A percentile compares a stretch with the other conserved stretches of the same genome.
Evolutionary conservation across 768 basidiomycete species (phyloP).

Genomic region (Postia placenta): DNA sequence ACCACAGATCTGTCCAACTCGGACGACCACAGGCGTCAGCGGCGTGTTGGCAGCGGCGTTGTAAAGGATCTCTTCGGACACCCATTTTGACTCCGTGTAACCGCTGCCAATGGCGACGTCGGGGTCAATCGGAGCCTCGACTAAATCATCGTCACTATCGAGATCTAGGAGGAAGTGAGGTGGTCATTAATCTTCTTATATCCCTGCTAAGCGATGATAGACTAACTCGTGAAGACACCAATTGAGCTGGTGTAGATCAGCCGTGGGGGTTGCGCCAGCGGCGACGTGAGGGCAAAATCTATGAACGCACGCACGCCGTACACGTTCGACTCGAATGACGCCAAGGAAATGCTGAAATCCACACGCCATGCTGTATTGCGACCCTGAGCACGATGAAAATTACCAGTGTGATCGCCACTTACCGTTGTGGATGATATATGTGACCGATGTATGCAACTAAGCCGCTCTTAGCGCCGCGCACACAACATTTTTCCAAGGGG

Average conservation of each 20-base stretch:
- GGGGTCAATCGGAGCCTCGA: constrained; percentile 6
- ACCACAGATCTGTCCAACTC: constrained; percentile 43
- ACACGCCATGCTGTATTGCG: constrained; percentile 26
- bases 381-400: too few relatives aligned
- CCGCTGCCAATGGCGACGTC: constrained; percentile 31
- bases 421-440: constrained; percentile 27
- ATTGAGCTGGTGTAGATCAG: constrained; percentile 22
- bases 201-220: constrained; percentile 1
- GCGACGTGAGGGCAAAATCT: constrained; percentile 10
- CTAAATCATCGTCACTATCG: constrained; percentile 9
- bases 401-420: background rate
- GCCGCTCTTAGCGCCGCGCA: background rate
- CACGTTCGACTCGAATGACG: constrained; percentile 32
- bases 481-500: background rate
- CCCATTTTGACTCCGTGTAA: constrained; percentile 43
- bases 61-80: constrained; percentile 35
- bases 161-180: background rate
- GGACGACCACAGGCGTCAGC: constrained; percentile 29
- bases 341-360: constrained; percentile 34
- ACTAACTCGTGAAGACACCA: constrained; percentile 12
- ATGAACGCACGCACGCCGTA: constrained; percentile 15
- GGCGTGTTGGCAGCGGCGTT: constrained; percentile 25
- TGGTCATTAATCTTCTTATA: too few relatives aligned
- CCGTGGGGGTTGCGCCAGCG: constrained; percentile 7
- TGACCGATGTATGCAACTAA: constrained; percentile 12